Conservation (phyloP, 2,329 filamentous ascomycete genomes). For the Colletotrichum cereale region DNA sequence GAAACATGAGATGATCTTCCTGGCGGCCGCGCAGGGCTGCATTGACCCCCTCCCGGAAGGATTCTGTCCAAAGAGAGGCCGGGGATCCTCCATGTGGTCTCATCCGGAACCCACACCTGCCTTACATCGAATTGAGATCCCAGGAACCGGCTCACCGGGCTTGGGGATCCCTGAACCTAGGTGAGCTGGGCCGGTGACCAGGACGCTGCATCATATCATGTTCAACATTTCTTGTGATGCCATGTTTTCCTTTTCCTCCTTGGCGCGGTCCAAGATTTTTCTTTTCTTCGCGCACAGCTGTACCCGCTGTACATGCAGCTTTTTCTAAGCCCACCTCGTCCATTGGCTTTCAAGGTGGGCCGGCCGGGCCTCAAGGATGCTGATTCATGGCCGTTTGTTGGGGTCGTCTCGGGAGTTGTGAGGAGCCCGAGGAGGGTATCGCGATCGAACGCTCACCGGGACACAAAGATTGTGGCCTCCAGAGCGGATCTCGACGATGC, state of each 20-base stretch:
- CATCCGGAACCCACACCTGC: constrained; percentile 12
- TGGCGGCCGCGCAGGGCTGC: constrained; percentile 20
- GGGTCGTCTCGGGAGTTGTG: not conserved
- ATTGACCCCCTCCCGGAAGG: constrained; percentile 13
- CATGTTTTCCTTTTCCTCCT: not conserved
- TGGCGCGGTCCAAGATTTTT: too few relatives aligned
- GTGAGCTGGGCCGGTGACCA: constrained; percentile 2
- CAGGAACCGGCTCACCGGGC: constrained; percentile 23
- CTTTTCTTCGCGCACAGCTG: too few relatives aligned
- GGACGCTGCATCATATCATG: not conserved
- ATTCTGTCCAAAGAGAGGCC: constrained; percentile 33
- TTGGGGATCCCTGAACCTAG: constrained; percentile 16
- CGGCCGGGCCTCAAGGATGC: not conserved
- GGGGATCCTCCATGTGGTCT: constrained; percentile 33
- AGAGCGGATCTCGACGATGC: not conserved
- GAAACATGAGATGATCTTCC: constrained; percentile 7
- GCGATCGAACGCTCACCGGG: not conserved
- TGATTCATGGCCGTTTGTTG: not conserved
- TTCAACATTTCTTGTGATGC: too few relatives aligned
- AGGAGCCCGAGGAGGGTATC: not conserved
- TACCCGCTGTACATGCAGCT: not conserved
- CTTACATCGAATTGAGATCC: not conserved
- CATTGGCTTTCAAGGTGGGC: too few relatives aligned
- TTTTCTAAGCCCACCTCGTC: not conserved
- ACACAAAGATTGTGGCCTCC: too few relatives aligned